Evolutionary conservation across 192 early-diverging fungal species (phyloP).

Genomic region (Linnemannia hyalina): DNA sequence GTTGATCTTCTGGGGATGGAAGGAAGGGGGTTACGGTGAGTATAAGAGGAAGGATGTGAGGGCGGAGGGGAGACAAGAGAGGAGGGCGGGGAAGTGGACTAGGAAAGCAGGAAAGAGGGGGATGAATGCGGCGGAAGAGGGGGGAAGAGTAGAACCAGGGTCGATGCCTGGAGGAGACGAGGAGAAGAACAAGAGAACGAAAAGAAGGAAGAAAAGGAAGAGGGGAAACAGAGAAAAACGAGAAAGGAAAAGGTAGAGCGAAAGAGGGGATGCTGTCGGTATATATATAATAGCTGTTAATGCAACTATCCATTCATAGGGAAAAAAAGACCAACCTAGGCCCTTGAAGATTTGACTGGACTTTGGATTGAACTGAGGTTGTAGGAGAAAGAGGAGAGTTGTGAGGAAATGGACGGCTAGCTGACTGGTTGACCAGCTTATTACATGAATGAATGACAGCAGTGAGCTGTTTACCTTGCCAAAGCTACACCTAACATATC

Average conservation of each 20-base stretch:
- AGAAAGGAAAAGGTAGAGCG: neutral
- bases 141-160: neutral
- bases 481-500: neutral
- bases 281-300: neutral
- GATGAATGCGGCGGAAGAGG: too few species aligned
- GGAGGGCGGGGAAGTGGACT: neutral
- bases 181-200: neutral
- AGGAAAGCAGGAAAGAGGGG: neutral
- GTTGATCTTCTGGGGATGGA: neutral
- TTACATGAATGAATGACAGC: neutral
- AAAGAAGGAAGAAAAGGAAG: neutral
- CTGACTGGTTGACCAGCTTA: neutral
- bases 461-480: neutral
- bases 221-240: neutral
- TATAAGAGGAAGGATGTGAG: neutral
- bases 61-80: neutral
- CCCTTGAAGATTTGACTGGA: too few species aligned
- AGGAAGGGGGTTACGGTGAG: neutral
- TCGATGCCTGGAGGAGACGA: neutral
- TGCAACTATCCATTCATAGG: too few species aligned
- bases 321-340: too few species aligned
- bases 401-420: neutral
- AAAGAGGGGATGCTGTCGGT: neutral
- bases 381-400: too few species aligned
- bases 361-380: too few species aligned